These are phyloP conservation scores for Linum usitatissimum DNA, from an alignment of 345 rosid species.

Conservation along the genomic window DNA sequence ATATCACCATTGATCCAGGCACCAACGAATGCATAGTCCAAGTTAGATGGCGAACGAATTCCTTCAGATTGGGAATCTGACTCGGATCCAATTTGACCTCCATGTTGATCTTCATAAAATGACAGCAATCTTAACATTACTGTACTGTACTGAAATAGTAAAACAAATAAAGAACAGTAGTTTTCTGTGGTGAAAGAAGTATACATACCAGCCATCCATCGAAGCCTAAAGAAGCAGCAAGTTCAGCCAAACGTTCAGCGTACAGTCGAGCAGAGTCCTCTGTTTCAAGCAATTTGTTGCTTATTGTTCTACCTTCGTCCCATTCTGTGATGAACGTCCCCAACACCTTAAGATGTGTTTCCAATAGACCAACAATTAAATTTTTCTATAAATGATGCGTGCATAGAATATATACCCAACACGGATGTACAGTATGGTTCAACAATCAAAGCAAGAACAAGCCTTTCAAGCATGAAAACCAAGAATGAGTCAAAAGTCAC, in stretches of 20 bases:
- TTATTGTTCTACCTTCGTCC: constrained; percentile 54
- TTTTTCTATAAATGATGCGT: no score
- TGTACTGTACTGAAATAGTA: background rate
- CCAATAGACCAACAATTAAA: background rate
- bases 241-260: constrained; percentile 68
- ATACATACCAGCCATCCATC: constrained; percentile 80
- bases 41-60: constrained; percentile 62
- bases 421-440: no score
- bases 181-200: constrained; percentile 1
- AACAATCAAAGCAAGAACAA: no score
- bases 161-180: background rate
- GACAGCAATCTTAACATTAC: constrained; percentile 6
- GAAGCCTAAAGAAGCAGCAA: constrained; percentile 53
- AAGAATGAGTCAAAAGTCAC: no score
- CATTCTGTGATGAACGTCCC: constrained; percentile 86
- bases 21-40: constrained; percentile 48
- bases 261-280: constrained; percentile 56
- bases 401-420: no score
- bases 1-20: constrained; percentile 72
- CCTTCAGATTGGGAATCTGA: constrained; percentile 49
- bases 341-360: constrained; percentile 34
- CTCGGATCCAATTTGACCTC: constrained; percentile 41
- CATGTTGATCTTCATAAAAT: constrained; percentile 51
- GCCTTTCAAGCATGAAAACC: no score
- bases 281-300: constrained; percentile 49